phyloP scores from a whole-genome alignment of 495 filamentous ascomycete genomes.

The Penicillium manginii region DNA sequence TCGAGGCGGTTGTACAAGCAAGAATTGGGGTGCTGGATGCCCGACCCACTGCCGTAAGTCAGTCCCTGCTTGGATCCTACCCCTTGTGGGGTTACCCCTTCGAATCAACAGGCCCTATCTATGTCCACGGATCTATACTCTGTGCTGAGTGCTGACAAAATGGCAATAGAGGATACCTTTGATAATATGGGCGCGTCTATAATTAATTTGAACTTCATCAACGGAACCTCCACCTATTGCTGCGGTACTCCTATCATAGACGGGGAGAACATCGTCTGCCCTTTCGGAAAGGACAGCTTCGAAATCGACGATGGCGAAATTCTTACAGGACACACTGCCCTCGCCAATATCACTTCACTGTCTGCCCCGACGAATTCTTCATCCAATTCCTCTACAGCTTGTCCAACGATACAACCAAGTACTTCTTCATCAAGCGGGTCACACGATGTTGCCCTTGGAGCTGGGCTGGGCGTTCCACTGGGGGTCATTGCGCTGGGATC shows the following conservation, averaged over 20 bases:
- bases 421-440: conserved; percentile 36
- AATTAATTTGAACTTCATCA: conserved; percentile 23
- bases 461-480: conserved; percentile 31
- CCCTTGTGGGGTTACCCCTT: conserved; percentile 1
- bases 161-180: conserved; percentile 3
- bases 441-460: conserved; percentile 31
- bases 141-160: not conserved
- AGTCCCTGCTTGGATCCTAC: not conserved
- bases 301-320: conserved; percentile 18
- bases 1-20: conserved; percentile 20
- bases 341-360: conserved; percentile 22
- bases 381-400: conserved; percentile 26
- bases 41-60: conserved; percentile 23
- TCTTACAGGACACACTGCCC: conserved; percentile 24
- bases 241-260: conserved; percentile 29
- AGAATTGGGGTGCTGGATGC: conserved; percentile 21
- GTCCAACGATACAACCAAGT: conserved; percentile 31
- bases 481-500: conserved; percentile 37
- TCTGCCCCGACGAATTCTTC: conserved; percentile 15
- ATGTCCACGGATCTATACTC: not conserved
- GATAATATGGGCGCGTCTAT: conserved; percentile 27
- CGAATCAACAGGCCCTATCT: not conserved
- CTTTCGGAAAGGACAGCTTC: conserved; percentile 24
- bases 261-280: conserved; percentile 22
- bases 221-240: conserved; percentile 32